Conservation (phyloP, 192 early-diverging fungal genomes). For the Endogone sp. region DNA sequence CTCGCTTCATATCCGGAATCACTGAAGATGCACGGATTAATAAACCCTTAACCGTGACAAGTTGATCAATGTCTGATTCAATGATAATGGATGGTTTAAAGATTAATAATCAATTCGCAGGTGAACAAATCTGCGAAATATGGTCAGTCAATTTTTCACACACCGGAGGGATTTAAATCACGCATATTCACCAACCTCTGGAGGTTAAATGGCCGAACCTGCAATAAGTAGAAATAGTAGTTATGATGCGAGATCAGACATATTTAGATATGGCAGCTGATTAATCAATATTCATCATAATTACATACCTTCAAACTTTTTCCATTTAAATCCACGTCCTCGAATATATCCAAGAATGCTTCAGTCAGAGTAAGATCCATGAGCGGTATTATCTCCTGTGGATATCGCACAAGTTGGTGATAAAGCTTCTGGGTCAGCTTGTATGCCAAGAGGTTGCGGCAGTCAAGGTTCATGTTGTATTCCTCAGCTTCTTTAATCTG, state of each 20-base stretch:
- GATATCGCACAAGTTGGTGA: constrained; percentile 85
- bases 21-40: constrained; percentile 88
- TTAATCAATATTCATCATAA: no score
- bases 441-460: constrained; percentile 74
- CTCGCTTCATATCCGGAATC: constrained; percentile 91
- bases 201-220: constrained; percentile 89
- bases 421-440: constrained; percentile 67
- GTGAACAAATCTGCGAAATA: no score
- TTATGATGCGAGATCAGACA: constrained; percentile 3
- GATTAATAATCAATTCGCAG: no score
- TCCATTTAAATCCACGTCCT: constrained; percentile 56
- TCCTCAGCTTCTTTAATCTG: constrained; percentile 66
- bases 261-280: not conserved
- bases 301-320: constrained; percentile 50
- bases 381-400: constrained; percentile 92
- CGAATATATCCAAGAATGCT: constrained; percentile 63
- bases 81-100: no score
- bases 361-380: constrained; percentile 87
- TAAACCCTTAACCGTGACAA: constrained; percentile 92
- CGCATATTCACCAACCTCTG: constrained; percentile 79
- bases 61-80: constrained; percentile 96
- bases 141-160: no score
- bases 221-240: constrained; percentile 1
- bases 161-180: constrained; percentile 85
- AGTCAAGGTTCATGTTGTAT: constrained; percentile 87